Evolutionary conservation across 1,139 yeast species (phyloP), one percentile per base, ranked within the genome.

Genomic region (Saccharomyces pastorianus): DNA sequence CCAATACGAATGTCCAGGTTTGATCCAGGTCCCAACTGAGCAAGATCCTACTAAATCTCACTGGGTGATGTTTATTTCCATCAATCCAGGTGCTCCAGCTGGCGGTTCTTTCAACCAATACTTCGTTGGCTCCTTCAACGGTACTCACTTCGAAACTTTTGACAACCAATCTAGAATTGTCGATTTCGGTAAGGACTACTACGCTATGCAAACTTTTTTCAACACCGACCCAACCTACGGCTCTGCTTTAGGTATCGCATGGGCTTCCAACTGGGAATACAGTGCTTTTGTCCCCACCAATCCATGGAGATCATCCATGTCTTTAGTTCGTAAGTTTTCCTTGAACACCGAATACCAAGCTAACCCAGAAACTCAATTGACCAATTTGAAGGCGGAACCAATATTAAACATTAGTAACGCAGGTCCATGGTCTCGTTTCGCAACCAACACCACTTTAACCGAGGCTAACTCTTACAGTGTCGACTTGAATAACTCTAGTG

Each of bases 221-320:
- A 65, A 63, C 48, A 57, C 60, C 6, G 42, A 38, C 42, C 62
- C 56, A 3, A 53, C 58, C 38, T 60, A 57, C 7, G 52, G 56
- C 6, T 66, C 60, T 14, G 63, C 59, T 1, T 14, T 69, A 7
- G 73, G 71, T n/a, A 54, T 72, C 42, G 75, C 73, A 5, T 73
- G 76, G 76, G 71, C 73, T 28, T 69, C 73, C 42, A 72, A 71
- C 59, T 73, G 76, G 76, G 74, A 72, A 57, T 73, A 73, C 56
- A 62, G 66, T 20, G 61, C 62, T 27, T 57, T 56, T 23, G 72
- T 66, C 14, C 76, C 75, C 14, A 69, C 73, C 9, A 56, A 53
- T 7, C 58, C 63, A 9, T 73, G 72, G 72, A 64, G 72, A 53
- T 61, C 70, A 25, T 65, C 72, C 2, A 67, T 68, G 72, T 62